Percentiles rank a stretch among this genome's conserved stretches.
Evolutionary conservation across 768 basidiomycete species (phyloP).

Genomic region (Tylopilus cervinicoccineus): DNA sequence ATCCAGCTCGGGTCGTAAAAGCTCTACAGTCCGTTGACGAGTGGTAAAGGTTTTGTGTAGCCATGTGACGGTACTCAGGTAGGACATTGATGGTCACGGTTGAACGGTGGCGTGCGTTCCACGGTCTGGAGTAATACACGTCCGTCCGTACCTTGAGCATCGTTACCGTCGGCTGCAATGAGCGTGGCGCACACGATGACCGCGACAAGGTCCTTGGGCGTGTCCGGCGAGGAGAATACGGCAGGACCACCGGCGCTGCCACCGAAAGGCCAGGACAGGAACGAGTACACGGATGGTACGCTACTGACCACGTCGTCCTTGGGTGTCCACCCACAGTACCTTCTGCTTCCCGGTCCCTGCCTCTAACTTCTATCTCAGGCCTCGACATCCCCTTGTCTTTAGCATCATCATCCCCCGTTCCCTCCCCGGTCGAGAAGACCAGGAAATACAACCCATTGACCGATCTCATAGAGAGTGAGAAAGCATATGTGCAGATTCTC

Average conservation of each 20-base stretch:
- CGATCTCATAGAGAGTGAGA: conserved; percentile 94
- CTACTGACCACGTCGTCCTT: conserved; percentile 17
- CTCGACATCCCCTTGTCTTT: conserved; percentile 22
- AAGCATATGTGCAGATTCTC: conserved; percentile 84
- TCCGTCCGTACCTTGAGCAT: background rate
- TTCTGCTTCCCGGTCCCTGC: conserved; percentile 2
- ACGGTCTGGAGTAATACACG: background rate
- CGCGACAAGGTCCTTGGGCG: background rate
- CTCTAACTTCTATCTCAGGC: conserved; percentile 20
- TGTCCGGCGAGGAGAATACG: background rate
- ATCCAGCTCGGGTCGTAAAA: conserved; percentile 30
- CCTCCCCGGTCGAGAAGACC: conserved; percentile 41
- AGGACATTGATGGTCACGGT: conserved; percentile 17
- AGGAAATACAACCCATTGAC: conserved; percentile 78
- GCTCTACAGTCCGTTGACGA: conserved; percentile 30
- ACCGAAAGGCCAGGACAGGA: conserved; percentile 17
- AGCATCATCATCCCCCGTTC: conserved; percentile 16
- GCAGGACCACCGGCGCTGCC: conserved; percentile 13
- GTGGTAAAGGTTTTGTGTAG: conserved; percentile 44
- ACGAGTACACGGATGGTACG: background rate
- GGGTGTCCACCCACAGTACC: conserved; percentile 16
- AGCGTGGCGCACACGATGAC: conserved; percentile 6
- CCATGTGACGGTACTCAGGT: conserved; percentile 32
- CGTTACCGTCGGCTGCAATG: conserved; percentile 1
- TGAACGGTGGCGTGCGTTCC: background rate